Evolutionary conservation across 1,139 yeast species (phyloP).

Genomic region (Pichia sorboxylosa): DNA sequence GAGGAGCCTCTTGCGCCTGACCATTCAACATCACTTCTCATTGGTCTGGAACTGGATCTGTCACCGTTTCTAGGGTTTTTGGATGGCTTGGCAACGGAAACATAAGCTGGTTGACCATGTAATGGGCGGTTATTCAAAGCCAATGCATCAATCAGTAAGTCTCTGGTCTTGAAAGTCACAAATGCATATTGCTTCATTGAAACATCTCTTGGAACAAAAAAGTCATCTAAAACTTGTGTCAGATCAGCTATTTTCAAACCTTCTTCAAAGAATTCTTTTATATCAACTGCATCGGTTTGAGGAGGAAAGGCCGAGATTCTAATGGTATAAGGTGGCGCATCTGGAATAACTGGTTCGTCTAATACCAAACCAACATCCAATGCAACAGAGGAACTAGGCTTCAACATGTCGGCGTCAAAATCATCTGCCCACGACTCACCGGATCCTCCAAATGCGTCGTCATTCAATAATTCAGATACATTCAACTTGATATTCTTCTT

Average conservation of each 20-base stretch:
- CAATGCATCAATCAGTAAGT: constrained; percentile 59
- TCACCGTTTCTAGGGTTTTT: constrained; percentile 17
- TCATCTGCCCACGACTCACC: constrained; percentile 70
- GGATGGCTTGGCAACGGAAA: constrained; percentile 84
- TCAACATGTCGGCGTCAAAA: constrained; percentile 28
- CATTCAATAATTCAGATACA: constrained; percentile 42
- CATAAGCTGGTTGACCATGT: constrained; percentile 67
- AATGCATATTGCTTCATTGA: constrained; percentile 78
- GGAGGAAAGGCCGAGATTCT: constrained; percentile 79
- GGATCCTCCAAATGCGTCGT: constrained; percentile 36
- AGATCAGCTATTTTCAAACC: constrained; percentile 33
- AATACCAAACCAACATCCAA: constrained; percentile 8
- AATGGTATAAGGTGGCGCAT: constrained; percentile 84
- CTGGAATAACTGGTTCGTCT: constrained; percentile 73
- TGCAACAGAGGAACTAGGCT: constrained; percentile 9
- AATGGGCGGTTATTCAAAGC: constrained; percentile 51
- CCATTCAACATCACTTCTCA: constrained; percentile 33
- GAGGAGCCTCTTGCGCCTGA: constrained; percentile 34
- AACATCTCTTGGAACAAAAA: constrained; percentile 59
- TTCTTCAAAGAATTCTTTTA: constrained; percentile 57
- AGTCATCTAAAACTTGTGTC: constrained; percentile 41
- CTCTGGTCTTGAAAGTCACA: constrained; percentile 61
- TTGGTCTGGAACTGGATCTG: constrained; percentile 14
- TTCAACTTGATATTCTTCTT: constrained; percentile 44
- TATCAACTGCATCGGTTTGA: constrained; percentile 46